Evolutionary conservation across 208 protist species (phyloP), one percentile per base, ranked within the genome.

Genomic region (Trypanosomatidae sp.): DNA sequence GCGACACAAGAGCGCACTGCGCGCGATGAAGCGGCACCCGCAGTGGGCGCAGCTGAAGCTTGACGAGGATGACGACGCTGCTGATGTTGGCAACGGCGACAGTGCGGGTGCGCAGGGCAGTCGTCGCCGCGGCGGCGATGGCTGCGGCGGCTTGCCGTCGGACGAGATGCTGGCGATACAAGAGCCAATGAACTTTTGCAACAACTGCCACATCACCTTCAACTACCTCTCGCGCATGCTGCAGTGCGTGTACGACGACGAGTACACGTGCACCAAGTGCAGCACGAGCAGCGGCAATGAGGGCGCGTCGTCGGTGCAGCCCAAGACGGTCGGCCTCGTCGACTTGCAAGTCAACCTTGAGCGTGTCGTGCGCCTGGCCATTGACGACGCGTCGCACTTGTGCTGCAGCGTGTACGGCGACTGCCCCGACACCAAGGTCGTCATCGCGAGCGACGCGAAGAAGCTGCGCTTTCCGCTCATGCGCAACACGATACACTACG

Each of bases 401-500:
- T 97, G 92, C 67, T 85, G 71, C 2, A 65, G 88, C 33, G 51
- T 71, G 49, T 94, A 96, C 48, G 82, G 80, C n/a, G 77, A 85
- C 48, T 87, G 82, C 43, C 92, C 94, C 6, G 71, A 92, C 37
- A 77, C 95, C 0, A 57, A 82, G 43, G 71, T 97, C 43, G 53
- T 73, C 40, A 50, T 88, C 33, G 77, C 71, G 1, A 74, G 65
- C 0, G 63, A 84, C 62, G 51, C 48, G 11, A 65, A 83, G 32
- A 55, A 51, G 46, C 54, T 91, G 32, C 61, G 58, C 18, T 92
- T 97, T 58, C 63, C 91, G 2, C 93, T 96, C 58, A 89, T 96
- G 64, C 86, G 83, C 25, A 91, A 83, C 15, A 96, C 95, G 30
- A 82, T 97, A 20, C 83, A 90, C 33, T 96, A 97, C 66, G 87